Evolutionary conservation across 805 yeast species (phyloP).

Genomic region (Zygosaccharomyces kombuchaensis): DNA sequence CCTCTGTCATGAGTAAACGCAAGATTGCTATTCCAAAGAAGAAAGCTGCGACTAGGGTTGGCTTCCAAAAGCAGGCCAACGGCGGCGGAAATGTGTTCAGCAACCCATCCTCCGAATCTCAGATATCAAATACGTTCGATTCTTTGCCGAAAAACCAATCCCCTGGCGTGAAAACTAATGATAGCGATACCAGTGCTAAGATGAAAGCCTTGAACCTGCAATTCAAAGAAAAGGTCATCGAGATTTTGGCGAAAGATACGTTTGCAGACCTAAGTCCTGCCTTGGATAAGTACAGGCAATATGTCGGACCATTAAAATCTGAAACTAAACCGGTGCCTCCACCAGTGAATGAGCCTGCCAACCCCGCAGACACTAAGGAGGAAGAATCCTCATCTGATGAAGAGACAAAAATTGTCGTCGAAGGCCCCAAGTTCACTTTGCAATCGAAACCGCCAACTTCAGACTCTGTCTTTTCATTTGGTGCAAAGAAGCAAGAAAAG

Average conservation of each 20-base stretch:
- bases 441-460: slow-evolving; percentile 45
- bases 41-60: slow-evolving; percentile 29
- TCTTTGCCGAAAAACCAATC: slow-evolving; percentile 3
- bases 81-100: slow-evolving; percentile 9
- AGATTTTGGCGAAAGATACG: slow-evolving; percentile 41
- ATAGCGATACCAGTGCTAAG: slow-evolving; percentile 41
- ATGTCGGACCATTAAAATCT: slow-evolving; percentile 23
- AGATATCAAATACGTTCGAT: slow-evolving; percentile 16
- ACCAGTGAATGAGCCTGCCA: background rate
- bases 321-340: slow-evolving; percentile 7
- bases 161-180: background rate
- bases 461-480: slow-evolving; percentile 48
- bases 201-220: slow-evolving; percentile 62
- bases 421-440: slow-evolving; percentile 66
- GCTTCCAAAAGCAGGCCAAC: background rate
- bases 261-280: slow-evolving; percentile 53
- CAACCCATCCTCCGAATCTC: background rate
- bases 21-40: slow-evolving; percentile 60
- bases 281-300: slow-evolving; percentile 55
- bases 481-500: slow-evolving; percentile 22
- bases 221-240: slow-evolving; percentile 47
- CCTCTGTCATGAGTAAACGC: slow-evolving; percentile 59
- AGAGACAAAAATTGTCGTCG: slow-evolving; percentile 60
- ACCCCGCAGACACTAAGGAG: slow-evolving; percentile 10
- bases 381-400: slow-evolving; percentile 40